Base-by-base conservation (phyloP, 2,329 filamentous ascomycete species). In the Cercospora berteroae region DNA sequence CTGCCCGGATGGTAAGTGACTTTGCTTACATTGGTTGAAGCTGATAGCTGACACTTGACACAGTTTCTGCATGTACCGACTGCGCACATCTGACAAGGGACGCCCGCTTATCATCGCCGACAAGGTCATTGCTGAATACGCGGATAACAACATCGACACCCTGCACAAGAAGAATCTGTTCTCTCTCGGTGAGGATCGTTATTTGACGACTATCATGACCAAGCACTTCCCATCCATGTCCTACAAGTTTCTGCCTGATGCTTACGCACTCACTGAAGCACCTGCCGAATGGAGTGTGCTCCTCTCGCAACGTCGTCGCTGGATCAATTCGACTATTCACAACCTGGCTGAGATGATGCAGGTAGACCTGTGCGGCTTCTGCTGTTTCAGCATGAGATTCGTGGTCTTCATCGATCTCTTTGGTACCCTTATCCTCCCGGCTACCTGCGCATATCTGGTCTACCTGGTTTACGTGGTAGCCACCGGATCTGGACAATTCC, bases 311-410 rank as follows among this genome's bases (percentile, higher is more conserved):
- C 90, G 95, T 85, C 93, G 95, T 84, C 91, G 95, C 79, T 99
- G 95, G 95, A 99, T 99, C 80, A 99, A 99, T 82, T 98, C 95
- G 1, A 99, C 95, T 9, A 90, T 99, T 69, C 95, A 99, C 85
- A 99, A 99, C 79, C 81, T 99, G 77, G 91, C 90, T 27, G 95
- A 99, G 79, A 83, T 99, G 76, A 90, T 97, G 78, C 90, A 90
- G 75, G 86, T 99, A 57, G 93, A 99, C 76, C 90, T 99, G 80
- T 99, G 95, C 77, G 95, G 95, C 73, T 99, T 99, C 88, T 99
- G 95, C 83, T 97, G 95, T 82, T 99, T 99, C 85, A 95, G 91
- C 81, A 99, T 99, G 95, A 90, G 95, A 75, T 99, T 99, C 80
- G 87, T 99, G 67, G 94, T 99, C 72, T 96, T 99, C 77, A 80